phyloP scores from a whole-genome alignment of 2,329 filamentous ascomycete genomes.

The Pezicula carpinea region DNA sequence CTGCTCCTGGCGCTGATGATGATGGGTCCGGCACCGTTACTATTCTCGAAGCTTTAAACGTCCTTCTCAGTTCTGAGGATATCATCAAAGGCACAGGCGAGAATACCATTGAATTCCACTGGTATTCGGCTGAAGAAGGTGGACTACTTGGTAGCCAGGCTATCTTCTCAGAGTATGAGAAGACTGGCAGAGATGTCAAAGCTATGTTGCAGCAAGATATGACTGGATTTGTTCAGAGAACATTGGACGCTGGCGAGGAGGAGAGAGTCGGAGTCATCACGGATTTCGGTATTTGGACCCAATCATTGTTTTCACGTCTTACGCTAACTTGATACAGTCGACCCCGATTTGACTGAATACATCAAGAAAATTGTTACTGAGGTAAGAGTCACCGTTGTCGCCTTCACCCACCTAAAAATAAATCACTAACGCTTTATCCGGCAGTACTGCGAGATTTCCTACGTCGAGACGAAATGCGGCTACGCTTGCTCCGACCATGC shows the following conservation, averaged over 20 bases:
- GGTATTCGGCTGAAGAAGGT: conserved; percentile 89
- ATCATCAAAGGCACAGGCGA: conserved; percentile 65
- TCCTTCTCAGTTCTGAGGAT: conserved; percentile 68
- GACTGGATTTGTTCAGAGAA: conserved; percentile 84
- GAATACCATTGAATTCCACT: conserved; percentile 95
- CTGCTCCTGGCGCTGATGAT: conserved; percentile 91
- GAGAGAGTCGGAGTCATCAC: conserved; percentile 91
- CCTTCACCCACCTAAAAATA: not conserved
- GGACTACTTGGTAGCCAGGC: conserved; percentile 84
- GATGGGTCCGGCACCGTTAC: conserved; percentile 92
- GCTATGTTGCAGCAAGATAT: conserved; percentile 99
- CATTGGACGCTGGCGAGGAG: conserved; percentile 72
- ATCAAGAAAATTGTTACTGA: conserved; percentile 83
- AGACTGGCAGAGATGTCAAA: conserved; percentile 69
- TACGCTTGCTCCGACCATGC: conserved; percentile 79
- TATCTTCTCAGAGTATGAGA: conserved; percentile 79
- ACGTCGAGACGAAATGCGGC: conserved; percentile 81
- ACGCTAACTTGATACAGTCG: conserved; percentile 45
- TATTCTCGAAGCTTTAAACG: conserved; percentile 84
- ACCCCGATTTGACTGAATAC: conserved; percentile 76
- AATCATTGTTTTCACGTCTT: not conserved
- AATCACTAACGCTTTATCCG: conserved; percentile 6
- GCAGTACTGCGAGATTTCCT: conserved; percentile 86
- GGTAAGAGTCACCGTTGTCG: conserved; percentile 30
- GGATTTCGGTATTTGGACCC: conserved; percentile 53